Percentiles rank a stretch among this genome's conserved stretches.
phyloP scores from a whole-genome alignment of 441 rosid species.

The California macrophylla region DNA sequence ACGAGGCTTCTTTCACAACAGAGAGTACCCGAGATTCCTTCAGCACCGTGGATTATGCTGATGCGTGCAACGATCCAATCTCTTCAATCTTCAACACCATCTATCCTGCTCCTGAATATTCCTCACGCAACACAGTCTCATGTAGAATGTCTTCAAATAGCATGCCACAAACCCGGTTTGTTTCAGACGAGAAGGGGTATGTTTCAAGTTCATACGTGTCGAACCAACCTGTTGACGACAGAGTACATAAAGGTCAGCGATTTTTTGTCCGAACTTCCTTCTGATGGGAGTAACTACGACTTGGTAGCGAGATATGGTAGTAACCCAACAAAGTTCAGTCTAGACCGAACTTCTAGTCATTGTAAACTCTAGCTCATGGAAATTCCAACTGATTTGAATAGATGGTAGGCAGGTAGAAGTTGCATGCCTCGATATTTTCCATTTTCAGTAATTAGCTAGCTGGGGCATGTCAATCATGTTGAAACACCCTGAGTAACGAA shows the following conservation, averaged over 20 bases:
- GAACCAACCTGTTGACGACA: constrained; percentile 17
- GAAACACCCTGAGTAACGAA: constrained; percentile 8
- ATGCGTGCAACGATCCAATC: constrained; percentile 46
- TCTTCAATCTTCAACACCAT: constrained; percentile 45
- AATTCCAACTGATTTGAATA: constrained; percentile 18
- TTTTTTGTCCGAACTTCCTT: constrained; percentile 18
- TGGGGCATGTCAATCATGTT: constrained; percentile 23
- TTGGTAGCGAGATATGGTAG: constrained; percentile 37
- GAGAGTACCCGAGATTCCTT: constrained; percentile 80
- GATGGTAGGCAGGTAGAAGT: constrained; percentile 19
- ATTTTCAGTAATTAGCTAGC: constrained; percentile 23
- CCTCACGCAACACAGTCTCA: constrained; percentile 35
- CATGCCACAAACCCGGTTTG: constrained; percentile 40
- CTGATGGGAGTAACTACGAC: constrained; percentile 18
- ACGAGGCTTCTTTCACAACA: constrained; percentile 82
- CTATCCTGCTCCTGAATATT: constrained; percentile 26
- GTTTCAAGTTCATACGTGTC: constrained; percentile 34
- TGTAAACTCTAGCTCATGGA: constrained; percentile 27
- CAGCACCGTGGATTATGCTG: constrained; percentile 58
- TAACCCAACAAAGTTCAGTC: constrained; percentile 23
- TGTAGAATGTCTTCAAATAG: constrained; percentile 45
- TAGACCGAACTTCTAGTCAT: constrained; percentile 38
- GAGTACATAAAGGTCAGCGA: constrained; percentile 16
- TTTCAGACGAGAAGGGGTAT: constrained; percentile 40
- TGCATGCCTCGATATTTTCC: constrained; percentile 27